phyloP scores from a whole-genome alignment of 805 yeast genomes.

The Cyberlindnera mycetangii region DNA sequence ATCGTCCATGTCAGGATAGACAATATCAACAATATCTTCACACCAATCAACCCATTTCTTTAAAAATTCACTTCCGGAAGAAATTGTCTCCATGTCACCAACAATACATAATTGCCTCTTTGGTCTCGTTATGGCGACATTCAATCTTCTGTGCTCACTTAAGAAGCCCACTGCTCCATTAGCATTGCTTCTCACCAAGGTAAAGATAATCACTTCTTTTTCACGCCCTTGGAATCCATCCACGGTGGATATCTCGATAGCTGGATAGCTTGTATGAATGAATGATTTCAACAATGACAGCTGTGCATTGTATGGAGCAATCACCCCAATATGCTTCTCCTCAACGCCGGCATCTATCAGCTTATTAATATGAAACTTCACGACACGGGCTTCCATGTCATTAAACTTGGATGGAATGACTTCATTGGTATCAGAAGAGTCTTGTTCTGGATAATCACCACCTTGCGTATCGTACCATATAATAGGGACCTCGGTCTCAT shows the following conservation, averaged over 20 bases:
- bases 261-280: conserved; percentile 26
- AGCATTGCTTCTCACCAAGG: conserved; percentile 81
- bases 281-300: conserved; percentile 47
- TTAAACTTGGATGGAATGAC: conserved; percentile 62
- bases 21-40: conserved; percentile 59
- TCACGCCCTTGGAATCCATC: conserved; percentile 98
- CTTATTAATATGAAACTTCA: conserved; percentile 49
- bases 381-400: conserved; percentile 70
- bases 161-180: conserved; percentile 75
- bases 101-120: conserved; percentile 79
- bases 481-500: conserved; percentile 52
- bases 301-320: conserved; percentile 90
- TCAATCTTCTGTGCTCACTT: conserved; percentile 72
- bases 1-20: conserved; percentile 51
- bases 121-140: conserved; percentile 93
- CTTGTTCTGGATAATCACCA: conserved; percentile 70
- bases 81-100: conserved; percentile 78
- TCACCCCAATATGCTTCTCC: conserved; percentile 68
- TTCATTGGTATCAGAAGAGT: conserved; percentile 31
- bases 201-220: conserved; percentile 77
- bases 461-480: conserved; percentile 95
- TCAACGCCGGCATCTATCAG: conserved; percentile 52
- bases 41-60: conserved; percentile 68
- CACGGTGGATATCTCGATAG: conserved; percentile 79
- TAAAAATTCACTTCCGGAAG: conserved; percentile 42